phyloP scores from a whole-genome alignment of 768 basidiomycete species.

The Lactifluus pinguis region DNA sequence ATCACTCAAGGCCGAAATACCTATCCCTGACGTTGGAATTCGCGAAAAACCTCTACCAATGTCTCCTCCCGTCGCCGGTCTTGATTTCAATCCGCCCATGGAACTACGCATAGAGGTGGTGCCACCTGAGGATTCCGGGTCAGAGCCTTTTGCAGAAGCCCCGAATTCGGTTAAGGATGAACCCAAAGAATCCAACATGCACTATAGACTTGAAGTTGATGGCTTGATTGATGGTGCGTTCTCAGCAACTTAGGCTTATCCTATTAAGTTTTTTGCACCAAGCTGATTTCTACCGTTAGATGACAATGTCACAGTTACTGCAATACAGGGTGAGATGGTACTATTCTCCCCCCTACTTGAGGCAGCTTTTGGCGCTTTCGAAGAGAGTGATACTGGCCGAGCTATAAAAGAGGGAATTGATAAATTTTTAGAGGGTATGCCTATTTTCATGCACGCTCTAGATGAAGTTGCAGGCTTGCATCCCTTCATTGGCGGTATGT shows the following conservation, averaged over 20 bases:
- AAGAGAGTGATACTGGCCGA: not conserved
- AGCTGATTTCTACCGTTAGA: not conserved
- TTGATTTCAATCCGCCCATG: not conserved
- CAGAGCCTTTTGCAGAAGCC: not conserved
- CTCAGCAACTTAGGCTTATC: too few species aligned
- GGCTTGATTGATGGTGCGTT: not conserved
- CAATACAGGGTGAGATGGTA: not conserved
- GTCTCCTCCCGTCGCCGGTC: not conserved
- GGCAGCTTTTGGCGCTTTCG: not conserved
- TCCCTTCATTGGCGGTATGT: conserved; percentile 24
- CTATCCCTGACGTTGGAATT: not conserved
- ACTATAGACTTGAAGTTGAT: not conserved
- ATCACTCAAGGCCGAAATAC: not conserved
- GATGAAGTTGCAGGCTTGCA: conserved; percentile 25
- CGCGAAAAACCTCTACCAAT: not conserved
- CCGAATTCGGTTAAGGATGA: not conserved
- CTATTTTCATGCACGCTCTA: conserved; percentile 23
- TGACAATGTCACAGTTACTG: not conserved
- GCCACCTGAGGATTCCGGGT: not conserved
- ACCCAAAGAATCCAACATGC: not conserved
- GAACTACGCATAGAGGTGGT: not conserved
- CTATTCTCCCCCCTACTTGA: not conserved
- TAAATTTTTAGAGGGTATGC: conserved; percentile 23
- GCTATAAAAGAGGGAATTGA: conserved; percentile 18
- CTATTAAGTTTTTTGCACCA: not conserved